Evolutionary conservation across 2,329 filamentous ascomycete genomes (phyloP), one percentile per base, ranked within the genome.

Genomic region (Paramyrothecium roridum): DNA sequence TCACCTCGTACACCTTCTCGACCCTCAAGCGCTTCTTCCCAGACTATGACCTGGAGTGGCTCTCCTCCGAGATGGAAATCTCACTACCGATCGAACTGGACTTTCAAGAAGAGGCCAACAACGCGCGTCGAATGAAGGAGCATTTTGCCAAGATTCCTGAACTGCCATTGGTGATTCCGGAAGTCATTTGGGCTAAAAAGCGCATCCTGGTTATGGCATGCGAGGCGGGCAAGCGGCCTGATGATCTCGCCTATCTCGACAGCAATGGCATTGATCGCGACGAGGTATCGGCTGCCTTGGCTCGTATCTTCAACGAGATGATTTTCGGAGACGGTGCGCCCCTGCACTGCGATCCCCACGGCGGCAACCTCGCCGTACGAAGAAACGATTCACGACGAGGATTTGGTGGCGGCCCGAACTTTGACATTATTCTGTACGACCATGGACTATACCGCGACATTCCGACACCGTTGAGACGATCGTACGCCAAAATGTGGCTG

Each of bases 231-330:
- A 85, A 85, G 63, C 88, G 95, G 20, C 88, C 92, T 2, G 95
- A 99, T 70, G 93, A 99, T 68, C 82, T 98, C 1, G 85, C 84
- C 17, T 98, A 90, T 68, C 79, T 99, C 3, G 95, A 98, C 70
- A 77, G 81, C 8, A 89, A 96, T 69, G 83, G 85, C 56, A 99
- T 99, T 68, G 91, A 96, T 71, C 86, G 95, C 20, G 95, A 98
- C 67, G 93, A 98, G 72, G 95, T 99, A 6, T 96, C 93, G 0
- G 93, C 93, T 1, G 89, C 92, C 0, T 79, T 99, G 3, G 89
- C 95, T 0, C 86, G 88, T 56, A 91, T 99, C 56, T 99, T 99
- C 81, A 99, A 99, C 77, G 93, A 98, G 70, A 99, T 99, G 95
- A 97, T 99, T 63, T 99, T 99, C 62, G 93, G 93, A 50, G 84